Conservation (phyloP, 176 grass and related monocot genomes). For the Carex cristatella region DNA sequence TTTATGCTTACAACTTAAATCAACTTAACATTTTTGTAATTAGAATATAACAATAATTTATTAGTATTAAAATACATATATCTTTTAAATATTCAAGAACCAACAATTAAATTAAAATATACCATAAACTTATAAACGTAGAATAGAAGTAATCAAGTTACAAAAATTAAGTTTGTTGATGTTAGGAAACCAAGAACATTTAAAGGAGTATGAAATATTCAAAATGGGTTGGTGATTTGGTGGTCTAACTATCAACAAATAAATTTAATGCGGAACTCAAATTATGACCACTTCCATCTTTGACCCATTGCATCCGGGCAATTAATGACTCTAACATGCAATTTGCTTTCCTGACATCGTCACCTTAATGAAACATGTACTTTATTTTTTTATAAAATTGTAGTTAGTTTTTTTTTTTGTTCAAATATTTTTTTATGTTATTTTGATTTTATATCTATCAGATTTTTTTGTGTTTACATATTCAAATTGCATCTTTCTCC, state of each 20-base stretch:
- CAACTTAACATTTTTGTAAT: not conserved
- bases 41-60: not conserved
- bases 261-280: not conserved
- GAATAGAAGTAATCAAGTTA: not conserved
- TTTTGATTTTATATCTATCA: too few relatives aligned
- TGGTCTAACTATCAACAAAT: not conserved
- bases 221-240: not conserved
- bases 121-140: not conserved
- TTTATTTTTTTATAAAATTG: too few relatives aligned
- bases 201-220: not conserved
- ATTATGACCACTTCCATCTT: not conserved
- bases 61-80: not conserved
- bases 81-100: not conserved
- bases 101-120: not conserved
- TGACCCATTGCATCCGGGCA: slow-evolving; percentile 7
- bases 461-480: too few relatives aligned
- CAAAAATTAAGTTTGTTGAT: not conserved
- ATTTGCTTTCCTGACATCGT: not conserved
- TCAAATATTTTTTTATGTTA: too few relatives aligned
- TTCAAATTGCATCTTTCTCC: too few relatives aligned
- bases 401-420: too few relatives aligned
- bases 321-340: slow-evolving; percentile 1
- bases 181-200: not conserved
- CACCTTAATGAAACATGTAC: not conserved
- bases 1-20: not conserved